Conservation (phyloP, 2,329 filamentous ascomycete species). For the Capronia epimyces region DNA sequence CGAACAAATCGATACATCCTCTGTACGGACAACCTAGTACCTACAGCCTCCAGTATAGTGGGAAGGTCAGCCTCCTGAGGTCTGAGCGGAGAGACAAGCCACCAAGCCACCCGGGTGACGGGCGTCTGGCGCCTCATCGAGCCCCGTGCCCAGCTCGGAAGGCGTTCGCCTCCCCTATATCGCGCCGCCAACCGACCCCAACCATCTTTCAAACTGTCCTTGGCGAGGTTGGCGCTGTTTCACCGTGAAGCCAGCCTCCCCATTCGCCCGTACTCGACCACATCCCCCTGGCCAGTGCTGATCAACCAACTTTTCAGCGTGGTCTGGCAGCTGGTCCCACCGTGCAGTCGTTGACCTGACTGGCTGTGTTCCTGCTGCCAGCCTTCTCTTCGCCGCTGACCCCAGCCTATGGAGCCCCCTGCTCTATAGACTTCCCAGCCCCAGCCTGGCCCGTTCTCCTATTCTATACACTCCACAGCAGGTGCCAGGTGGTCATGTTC, state of each 20-base stretch:
- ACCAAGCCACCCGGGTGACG: constrained; percentile 4
- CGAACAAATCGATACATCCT: background rate
- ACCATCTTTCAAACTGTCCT: constrained; percentile 12
- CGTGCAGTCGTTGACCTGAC: background rate
- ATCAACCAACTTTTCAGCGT: constrained; percentile 5
- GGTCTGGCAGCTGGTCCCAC: background rate
- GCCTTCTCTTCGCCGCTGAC: constrained; percentile 10
- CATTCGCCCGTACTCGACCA: constrained; percentile 6
- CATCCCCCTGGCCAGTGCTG: constrained; percentile 4
- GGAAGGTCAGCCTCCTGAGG: constrained; percentile 15
- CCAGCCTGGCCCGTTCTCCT: constrained; percentile 18
- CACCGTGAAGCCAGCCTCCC: constrained; percentile 14
- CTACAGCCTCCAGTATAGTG: background rate
- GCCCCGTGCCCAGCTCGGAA: background rate
- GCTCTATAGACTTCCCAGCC: constrained; percentile 4
- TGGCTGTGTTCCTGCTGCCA: constrained; percentile 10
- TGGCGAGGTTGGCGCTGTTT: constrained; percentile 16
- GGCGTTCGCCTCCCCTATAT: constrained; percentile 6
- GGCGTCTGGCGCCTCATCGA: background rate
- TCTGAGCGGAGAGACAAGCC: constrained; percentile 5
- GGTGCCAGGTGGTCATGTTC: background rate
- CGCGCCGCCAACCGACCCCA: constrained; percentile 16
- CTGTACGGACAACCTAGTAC: too few species aligned
- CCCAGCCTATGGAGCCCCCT: background rate
- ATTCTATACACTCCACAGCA: constrained; percentile 9